These are phyloP conservation scores for Botrytis porri DNA, from an alignment of 2,329 filamentous ascomycete species.

Conservation along the genomic window DNA sequence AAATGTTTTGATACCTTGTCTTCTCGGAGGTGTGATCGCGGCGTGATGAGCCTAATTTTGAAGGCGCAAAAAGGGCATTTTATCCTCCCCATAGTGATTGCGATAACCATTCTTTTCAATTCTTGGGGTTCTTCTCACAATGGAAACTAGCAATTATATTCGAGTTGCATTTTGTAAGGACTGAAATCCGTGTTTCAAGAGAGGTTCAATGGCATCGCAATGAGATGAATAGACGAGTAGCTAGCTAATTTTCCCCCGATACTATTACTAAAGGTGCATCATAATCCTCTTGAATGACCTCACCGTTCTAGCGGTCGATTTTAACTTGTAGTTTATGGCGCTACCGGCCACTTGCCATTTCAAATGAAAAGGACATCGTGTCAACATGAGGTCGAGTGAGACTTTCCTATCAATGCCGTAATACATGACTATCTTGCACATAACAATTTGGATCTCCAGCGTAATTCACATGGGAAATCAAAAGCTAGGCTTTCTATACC, in stretches of 20 bases:
- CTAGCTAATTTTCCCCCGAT: not conserved
- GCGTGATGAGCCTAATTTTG: not conserved
- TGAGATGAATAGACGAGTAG: not conserved
- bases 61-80: not conserved
- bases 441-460: fast-evolving
- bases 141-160: not conserved
- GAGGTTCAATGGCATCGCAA: not conserved
- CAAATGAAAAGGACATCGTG: not conserved
- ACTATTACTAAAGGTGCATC: not conserved
- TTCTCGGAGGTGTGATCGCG: not conserved
- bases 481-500: not conserved
- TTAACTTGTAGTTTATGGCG: fast-evolving
- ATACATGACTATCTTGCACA: not conserved
- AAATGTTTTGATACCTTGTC: not conserved
- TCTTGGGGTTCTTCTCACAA: fast-evolving
- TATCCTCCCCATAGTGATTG: no score
- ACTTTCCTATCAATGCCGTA: not conserved
- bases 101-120: not conserved
- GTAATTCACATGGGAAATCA: fast-evolving
- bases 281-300: not conserved
- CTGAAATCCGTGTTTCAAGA: not conserved
- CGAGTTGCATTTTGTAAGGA: not conserved
- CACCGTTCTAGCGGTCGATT: not conserved
- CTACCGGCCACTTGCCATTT: not conserved
- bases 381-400: not conserved